phyloP scores from a whole-genome alignment of 176 grass and related monocot species.

The Juncus inflexus region DNA sequence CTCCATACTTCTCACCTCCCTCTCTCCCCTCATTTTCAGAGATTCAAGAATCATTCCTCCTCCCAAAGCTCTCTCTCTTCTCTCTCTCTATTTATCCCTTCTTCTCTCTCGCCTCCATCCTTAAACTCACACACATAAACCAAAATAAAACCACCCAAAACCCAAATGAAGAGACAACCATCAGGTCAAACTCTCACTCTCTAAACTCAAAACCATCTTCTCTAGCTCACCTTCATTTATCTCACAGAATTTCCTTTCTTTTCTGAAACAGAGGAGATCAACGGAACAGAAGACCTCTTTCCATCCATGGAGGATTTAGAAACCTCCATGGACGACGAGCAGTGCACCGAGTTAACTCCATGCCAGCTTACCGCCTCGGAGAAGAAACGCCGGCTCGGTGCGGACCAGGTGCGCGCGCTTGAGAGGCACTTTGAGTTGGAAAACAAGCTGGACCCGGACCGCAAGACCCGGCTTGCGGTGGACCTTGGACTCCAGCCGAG shows the following conservation, averaged over 20 bases:
- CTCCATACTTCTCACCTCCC: slow-evolving; percentile 13
- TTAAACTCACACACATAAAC: too few species aligned
- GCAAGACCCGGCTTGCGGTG: slow-evolving; percentile 44
- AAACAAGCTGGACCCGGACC: slow-evolving; percentile 70
- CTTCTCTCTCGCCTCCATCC: slow-evolving; percentile 12
- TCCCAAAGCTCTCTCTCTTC: slow-evolving; percentile 15
- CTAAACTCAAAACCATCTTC: background rate
- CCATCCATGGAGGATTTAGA: background rate
- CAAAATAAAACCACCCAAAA: too few species aligned
- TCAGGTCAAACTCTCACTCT: background rate
- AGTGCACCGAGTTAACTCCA: slow-evolving; percentile 6
- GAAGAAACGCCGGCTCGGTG: slow-evolving; percentile 55
- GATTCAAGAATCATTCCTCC: slow-evolving; percentile 27
- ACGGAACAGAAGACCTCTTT: background rate
- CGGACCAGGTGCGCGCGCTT: slow-evolving; percentile 55
- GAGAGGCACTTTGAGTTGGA: slow-evolving; percentile 63
- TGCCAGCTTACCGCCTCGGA: slow-evolving; percentile 9
- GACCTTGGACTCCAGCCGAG: slow-evolving; percentile 62
- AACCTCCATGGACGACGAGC: slow-evolving; percentile 14
- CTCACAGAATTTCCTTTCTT: slow-evolving; percentile 12
- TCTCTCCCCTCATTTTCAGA: slow-evolving; percentile 15
- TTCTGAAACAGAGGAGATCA: slow-evolving; percentile 23
- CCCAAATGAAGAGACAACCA: slow-evolving; percentile 48
- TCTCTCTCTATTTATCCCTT: background rate
- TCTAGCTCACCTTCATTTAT: slow-evolving; percentile 9